These are phyloP conservation scores for Cynara cardunculus DNA, from an alignment of 129 eudicot species.

Conservation along the genomic window DNA sequence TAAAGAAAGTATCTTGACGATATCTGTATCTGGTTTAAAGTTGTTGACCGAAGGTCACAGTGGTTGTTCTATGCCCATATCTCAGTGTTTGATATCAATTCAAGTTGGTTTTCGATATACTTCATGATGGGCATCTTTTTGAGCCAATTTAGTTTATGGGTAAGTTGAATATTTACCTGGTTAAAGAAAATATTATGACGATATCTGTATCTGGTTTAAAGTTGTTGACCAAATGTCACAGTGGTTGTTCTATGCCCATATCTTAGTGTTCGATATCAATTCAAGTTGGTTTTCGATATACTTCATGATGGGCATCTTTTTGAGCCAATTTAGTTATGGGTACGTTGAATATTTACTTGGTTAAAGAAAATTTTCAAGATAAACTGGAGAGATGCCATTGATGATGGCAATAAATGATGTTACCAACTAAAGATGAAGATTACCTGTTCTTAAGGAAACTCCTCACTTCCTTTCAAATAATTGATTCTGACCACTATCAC, in stretches of 20 bases:
- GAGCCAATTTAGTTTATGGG: neutral
- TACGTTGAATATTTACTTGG: neutral
- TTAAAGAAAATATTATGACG: no score
- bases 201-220: neutral
- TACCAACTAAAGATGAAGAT: slow-evolving; percentile 31
- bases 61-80: neutral
- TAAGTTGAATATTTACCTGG: no score
- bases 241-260: neutral
- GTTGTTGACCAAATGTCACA: neutral
- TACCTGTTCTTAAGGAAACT: slow-evolving; percentile 24
- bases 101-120: neutral
- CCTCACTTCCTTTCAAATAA: slow-evolving; percentile 5
- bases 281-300: neutral
- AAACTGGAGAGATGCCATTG: slow-evolving; percentile 7
- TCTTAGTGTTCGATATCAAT: neutral
- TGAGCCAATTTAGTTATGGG: neutral
- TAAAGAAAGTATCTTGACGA: no score
- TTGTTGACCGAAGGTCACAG: neutral
- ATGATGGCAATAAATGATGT: slow-evolving; percentile 29
- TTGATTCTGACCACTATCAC: neutral
- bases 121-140: neutral
- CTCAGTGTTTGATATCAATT: neutral
- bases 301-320: neutral
- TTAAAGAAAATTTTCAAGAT: neutral
- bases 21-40: neutral